These are phyloP conservation scores for Fusarium brevicatenulatum DNA, from an alignment of 2,329 filamentous ascomycete species.

Conservation along the genomic window DNA sequence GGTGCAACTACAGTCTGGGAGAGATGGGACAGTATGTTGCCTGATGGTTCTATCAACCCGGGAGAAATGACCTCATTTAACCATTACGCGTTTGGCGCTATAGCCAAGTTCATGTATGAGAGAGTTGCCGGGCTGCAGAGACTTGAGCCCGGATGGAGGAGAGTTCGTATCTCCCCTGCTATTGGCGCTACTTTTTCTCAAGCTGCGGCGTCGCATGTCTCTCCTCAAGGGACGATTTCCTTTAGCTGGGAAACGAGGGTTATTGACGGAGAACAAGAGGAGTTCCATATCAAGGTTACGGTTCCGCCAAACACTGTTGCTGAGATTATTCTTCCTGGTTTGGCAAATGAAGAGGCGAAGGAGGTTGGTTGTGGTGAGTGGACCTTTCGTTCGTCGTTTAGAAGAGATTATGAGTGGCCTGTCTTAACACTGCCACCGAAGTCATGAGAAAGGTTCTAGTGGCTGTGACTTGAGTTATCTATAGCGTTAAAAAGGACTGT, in stretches of 20 bases:
- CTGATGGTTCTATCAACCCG: slow-evolving; percentile 55
- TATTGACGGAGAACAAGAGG: neutral
- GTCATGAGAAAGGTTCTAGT: neutral
- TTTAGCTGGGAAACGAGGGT: neutral
- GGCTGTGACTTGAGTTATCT: no score
- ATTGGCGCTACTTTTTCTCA: slow-evolving; percentile 8
- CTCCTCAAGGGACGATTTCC: slow-evolving; percentile 2
- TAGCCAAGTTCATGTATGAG: slow-evolving; percentile 48
- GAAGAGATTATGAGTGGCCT: slow-evolving; percentile 5
- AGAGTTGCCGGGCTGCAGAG: slow-evolving; percentile 26
- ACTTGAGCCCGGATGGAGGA: slow-evolving; percentile 34
- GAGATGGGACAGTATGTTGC: slow-evolving; percentile 59
- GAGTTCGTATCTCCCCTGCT: neutral
- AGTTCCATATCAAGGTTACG: neutral
- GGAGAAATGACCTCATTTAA: slow-evolving; percentile 62
- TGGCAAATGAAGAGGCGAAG: neutral
- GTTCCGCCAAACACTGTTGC: neutral
- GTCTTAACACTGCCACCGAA: neutral
- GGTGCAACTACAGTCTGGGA: slow-evolving; percentile 62
- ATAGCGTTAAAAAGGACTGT: no score
- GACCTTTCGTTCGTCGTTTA: neutral
- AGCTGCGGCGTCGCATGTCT: slow-evolving; percentile 9
- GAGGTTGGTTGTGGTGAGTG: slow-evolving; percentile 1
- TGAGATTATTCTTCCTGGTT: neutral
- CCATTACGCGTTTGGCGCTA: slow-evolving; percentile 58